Percentiles rank a stretch among this genome's conserved stretches.
These are phyloP conservation scores for Fusarium sp. DNA, from an alignment of 2,329 filamentous ascomycete species.

Conservation along the genomic window DNA sequence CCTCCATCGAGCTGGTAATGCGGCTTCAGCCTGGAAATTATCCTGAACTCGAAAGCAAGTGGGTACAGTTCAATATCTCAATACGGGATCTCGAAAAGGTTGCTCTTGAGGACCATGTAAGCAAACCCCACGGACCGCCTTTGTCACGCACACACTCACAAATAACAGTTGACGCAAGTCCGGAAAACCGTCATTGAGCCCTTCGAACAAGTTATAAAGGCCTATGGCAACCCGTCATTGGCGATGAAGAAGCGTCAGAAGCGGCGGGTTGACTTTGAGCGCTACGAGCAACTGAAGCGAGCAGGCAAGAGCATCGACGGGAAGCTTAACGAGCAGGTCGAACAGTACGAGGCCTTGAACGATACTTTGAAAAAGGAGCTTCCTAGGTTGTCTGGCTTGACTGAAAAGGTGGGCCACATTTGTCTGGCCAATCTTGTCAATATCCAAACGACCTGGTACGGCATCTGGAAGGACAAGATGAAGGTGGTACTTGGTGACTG, in stretches of 20 bases:
- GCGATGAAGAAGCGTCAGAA: conserved; percentile 96
- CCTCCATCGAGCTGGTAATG: conserved; percentile 85
- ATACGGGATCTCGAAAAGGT: conserved; percentile 87
- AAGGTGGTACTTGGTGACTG: conserved; percentile 76
- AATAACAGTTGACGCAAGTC: conserved; percentile 69
- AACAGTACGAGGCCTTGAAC: conserved; percentile 91
- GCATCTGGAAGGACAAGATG: conserved; percentile 85
- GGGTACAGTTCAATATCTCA: conserved; percentile 88
- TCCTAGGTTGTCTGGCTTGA: conserved; percentile 82
- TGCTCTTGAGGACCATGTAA: conserved; percentile 85
- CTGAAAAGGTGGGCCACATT: conserved; percentile 84
- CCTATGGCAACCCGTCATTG: conserved; percentile 84
- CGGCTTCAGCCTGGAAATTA: conserved; percentile 76
- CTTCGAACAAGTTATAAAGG: conserved; percentile 79
- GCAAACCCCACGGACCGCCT: conserved; percentile 45
- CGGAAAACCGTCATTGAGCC: conserved; percentile 87
- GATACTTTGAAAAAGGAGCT: conserved; percentile 93
- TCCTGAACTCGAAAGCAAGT: conserved; percentile 91
- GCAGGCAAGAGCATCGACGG: conserved; percentile 87
- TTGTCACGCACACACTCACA: conserved; percentile 1
- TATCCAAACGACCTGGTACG: conserved; percentile 85
- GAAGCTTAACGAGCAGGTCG: conserved; percentile 83
- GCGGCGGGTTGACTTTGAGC: conserved; percentile 88
- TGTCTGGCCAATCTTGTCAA: conserved; percentile 86
- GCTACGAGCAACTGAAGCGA: conserved; percentile 80